A percentile compares a stretch with the other conserved stretches of the same genome.
These are phyloP conservation scores for Geotrichum europaeum DNA, from an alignment of 1,139 yeast genomes.

Conservation along the genomic window DNA sequence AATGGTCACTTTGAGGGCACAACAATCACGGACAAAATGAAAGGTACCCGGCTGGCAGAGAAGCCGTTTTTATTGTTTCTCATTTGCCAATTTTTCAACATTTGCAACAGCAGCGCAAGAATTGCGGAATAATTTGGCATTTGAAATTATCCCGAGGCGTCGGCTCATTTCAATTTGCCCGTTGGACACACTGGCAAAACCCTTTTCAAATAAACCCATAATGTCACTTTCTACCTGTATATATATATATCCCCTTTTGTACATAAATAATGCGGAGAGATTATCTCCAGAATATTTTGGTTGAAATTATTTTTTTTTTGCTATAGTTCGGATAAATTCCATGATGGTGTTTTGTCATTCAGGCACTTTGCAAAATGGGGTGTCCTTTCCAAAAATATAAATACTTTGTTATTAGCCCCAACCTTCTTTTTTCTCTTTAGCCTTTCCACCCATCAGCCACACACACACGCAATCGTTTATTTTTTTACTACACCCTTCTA, in stretches of 20 bases:
- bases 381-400: not conserved
- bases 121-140: not conserved
- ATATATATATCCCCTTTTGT: not conserved
- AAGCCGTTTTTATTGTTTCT: not conserved
- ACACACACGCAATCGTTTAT: not conserved
- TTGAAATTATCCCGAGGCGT: not conserved
- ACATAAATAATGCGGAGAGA: not conserved
- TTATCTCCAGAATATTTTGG: not conserved
- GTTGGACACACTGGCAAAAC: not conserved
- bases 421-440: not conserved
- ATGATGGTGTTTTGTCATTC: not conserved
- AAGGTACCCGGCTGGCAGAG: not conserved
- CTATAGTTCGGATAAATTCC: not conserved
- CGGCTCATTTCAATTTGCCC: not conserved
- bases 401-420: not conserved
- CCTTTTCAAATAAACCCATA: not conserved
- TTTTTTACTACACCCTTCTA: not conserved
- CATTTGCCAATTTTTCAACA: not conserved
- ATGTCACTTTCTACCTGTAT: not conserved
- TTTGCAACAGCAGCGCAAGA: not conserved
- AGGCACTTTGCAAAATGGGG: not conserved
- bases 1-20: not conserved
- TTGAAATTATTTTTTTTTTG: not conserved
- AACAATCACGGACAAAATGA: not conserved
- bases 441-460: not conserved